A percentile compares a stretch with the other conserved stretches of the same genome.
Conservation (phyloP, 768 basidiomycete genomes). For the Hygrocybe punicea region DNA sequence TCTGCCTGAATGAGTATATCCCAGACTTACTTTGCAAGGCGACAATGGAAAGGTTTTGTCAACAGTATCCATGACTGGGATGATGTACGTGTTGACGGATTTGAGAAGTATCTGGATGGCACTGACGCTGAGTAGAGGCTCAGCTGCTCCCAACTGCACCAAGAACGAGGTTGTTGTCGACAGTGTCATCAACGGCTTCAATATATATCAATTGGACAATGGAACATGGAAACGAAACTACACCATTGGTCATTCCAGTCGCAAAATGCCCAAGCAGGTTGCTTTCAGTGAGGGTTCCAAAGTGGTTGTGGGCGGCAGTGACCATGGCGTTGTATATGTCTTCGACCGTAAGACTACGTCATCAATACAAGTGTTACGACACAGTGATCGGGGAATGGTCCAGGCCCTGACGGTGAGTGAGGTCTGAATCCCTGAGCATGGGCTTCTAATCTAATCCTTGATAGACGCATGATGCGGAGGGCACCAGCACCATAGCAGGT, state of each 20-base stretch:
- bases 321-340: constrained; percentile 20
- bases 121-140: constrained; percentile 5
- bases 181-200: constrained; percentile 18
- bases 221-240: constrained; percentile 14
- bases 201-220: constrained; percentile 17
- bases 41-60: neutral
- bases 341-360: constrained; percentile 19
- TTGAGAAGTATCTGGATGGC: neutral
- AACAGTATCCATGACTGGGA: neutral
- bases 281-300: constrained; percentile 11
- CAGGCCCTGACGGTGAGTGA: constrained; percentile 9
- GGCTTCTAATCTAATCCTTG: neutral
- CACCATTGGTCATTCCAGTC: constrained; percentile 7
- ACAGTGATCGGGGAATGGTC: constrained; percentile 10
- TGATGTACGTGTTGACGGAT: constrained; percentile 3
- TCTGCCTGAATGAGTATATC: neutral
- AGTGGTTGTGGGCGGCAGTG: constrained; percentile 20
- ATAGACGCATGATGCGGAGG: constrained; percentile 2
- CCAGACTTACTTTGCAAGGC: neutral
- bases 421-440: neutral
- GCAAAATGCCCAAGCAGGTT: constrained; percentile 18
- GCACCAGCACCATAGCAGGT: constrained; percentile 2
- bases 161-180: constrained; percentile 16
- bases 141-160: constrained; percentile 10
- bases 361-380: constrained; percentile 9